These are phyloP conservation scores for Diplodia mutila DNA, from an alignment of 2,329 filamentous ascomycete genomes.

Conservation along the genomic window DNA sequence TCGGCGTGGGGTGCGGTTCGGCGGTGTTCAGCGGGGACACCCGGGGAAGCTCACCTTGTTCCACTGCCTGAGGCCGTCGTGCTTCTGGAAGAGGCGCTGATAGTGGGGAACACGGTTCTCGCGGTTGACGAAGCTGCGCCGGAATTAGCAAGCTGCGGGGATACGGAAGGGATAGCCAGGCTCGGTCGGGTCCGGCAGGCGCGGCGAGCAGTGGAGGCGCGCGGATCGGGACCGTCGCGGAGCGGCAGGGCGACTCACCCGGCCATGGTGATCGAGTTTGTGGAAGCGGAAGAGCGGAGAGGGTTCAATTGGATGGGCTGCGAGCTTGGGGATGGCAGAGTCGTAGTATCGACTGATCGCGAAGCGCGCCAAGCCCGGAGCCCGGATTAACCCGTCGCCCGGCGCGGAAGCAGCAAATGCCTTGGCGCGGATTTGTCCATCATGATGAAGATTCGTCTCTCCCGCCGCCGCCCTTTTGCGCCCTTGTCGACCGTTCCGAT, in stretches of 20 bases:
- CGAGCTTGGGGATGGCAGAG: slow-evolving; percentile 12
- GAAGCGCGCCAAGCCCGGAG: slow-evolving; percentile 13
- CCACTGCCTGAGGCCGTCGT: slow-evolving; percentile 75
- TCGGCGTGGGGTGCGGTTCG: neutral
- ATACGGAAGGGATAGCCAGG: neutral
- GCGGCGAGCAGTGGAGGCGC: neutral
- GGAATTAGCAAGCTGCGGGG: slow-evolving; percentile 23
- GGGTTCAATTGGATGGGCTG: slow-evolving; percentile 22
- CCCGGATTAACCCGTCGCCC: neutral
- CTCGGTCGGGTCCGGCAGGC: neutral
- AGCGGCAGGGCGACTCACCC: slow-evolving; percentile 4
- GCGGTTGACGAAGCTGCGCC: slow-evolving; percentile 64
- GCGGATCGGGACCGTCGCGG: neutral
- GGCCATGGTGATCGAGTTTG: slow-evolving; percentile 23
- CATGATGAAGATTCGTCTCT: neutral
- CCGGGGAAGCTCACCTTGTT: slow-evolving; percentile 64
- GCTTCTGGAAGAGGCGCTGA: slow-evolving; percentile 75
- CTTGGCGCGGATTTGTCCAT: slow-evolving; percentile 16
- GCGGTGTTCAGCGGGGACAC: neutral
- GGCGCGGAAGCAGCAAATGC: slow-evolving; percentile 1
- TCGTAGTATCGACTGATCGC: slow-evolving; percentile 22
- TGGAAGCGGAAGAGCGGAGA: slow-evolving; percentile 18
- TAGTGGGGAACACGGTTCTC: slow-evolving; percentile 76
- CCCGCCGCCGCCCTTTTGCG: neutral
- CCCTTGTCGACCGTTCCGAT: slow-evolving; percentile 1